A percentile compares a stretch with the other conserved stretches of the same genome.
Conservation (phyloP, 164 flowering plant genomes). For the Dillenia turbinata region DNA sequence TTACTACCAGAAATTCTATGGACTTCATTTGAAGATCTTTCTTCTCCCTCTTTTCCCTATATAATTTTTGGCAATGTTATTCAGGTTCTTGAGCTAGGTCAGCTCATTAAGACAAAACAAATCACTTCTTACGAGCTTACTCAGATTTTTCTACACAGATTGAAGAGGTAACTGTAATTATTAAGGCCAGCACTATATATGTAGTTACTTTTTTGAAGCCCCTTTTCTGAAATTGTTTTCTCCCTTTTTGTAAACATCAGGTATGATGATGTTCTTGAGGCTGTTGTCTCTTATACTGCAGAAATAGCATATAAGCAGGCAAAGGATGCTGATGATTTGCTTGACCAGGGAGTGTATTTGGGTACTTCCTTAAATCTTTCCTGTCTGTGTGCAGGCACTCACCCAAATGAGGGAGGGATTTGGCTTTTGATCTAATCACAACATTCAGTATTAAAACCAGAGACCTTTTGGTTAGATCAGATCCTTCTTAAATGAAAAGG, state of each 20-base stretch:
- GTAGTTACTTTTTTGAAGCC: too few species aligned
- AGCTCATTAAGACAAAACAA: conserved; percentile 62
- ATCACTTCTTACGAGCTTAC: conserved; percentile 76
- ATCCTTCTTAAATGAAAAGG: too few species aligned
- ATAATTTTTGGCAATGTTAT: not conserved
- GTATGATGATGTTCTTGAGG: conserved; percentile 64
- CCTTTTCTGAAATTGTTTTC: not conserved
- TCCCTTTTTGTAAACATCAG: conserved; percentile 20
- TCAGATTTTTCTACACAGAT: conserved; percentile 55
- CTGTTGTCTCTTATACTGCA: conserved; percentile 72
- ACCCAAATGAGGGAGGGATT: too few species aligned
- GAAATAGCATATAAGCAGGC: conserved; percentile 85
- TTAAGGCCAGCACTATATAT: not conserved
- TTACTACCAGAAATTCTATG: not conserved
- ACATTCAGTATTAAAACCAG: too few species aligned
- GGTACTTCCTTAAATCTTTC: conserved; percentile 32
- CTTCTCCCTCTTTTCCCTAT: not conserved
- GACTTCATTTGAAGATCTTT: not conserved
- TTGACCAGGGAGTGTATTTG: conserved; percentile 63
- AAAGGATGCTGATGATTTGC: conserved; percentile 65
- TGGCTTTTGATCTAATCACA: too few species aligned
- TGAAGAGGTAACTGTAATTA: conserved; percentile 46
- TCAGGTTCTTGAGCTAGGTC: conserved; percentile 79
- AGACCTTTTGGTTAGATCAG: too few species aligned
- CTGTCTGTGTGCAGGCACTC: too few species aligned